phyloP scores from a whole-genome alignment of 306 rosid species.

The Vigna nakashimae region DNA sequence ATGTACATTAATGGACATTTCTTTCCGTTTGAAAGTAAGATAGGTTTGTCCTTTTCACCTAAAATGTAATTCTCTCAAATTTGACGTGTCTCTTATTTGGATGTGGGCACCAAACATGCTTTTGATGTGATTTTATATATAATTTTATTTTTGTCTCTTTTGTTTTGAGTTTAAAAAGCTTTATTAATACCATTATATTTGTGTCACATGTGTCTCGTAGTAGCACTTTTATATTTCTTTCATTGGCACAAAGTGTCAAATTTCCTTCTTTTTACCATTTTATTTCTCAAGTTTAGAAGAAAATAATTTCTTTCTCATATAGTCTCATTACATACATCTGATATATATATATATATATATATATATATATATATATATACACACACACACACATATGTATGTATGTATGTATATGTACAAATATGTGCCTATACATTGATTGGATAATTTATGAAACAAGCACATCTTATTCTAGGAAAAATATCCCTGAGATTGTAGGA shows the following conservation, averaged over 20 bases:
- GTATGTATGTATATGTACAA: no score
- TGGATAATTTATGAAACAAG: no score
- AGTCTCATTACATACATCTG: no score
- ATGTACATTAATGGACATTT: background rate
- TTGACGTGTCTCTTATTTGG: background rate
- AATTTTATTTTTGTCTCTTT: background rate
- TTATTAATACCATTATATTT: background rate
- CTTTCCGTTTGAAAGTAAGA: background rate
- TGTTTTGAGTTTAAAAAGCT: background rate
- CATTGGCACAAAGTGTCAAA: background rate
- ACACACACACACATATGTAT: no score
- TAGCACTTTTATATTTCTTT: background rate
- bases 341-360: no score
- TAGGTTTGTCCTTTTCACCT: background rate
- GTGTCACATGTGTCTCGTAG: background rate
- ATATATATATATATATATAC: no score
- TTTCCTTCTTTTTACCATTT: background rate
- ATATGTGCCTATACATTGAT: no score
- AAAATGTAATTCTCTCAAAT: background rate
- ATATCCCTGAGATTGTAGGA: no score
- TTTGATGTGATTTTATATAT: background rate
- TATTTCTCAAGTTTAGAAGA: no score
- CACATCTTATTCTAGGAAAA: no score
- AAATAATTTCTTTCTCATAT: no score
- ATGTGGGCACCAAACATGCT: background rate